Conservation (phyloP, 2,329 filamentous ascomycete species). For the Fusarium mexicanum region DNA sequence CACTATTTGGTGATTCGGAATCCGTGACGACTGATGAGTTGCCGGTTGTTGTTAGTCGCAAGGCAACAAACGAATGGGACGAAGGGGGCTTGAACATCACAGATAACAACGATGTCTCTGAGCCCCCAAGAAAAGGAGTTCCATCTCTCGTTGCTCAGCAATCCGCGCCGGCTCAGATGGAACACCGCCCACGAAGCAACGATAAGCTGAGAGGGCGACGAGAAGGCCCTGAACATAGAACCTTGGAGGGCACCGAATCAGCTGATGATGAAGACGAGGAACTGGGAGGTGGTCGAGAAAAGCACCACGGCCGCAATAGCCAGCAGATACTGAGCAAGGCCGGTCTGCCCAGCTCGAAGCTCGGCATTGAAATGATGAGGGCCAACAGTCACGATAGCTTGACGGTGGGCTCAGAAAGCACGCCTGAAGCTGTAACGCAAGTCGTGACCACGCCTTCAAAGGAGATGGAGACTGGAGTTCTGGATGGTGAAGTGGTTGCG, state of each 20-base stretch:
- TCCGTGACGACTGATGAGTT: slow-evolving; percentile 81
- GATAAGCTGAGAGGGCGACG: slow-evolving; percentile 80
- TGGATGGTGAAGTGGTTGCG: slow-evolving; percentile 32
- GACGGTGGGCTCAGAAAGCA: slow-evolving; percentile 60
- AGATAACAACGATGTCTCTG: slow-evolving; percentile 56
- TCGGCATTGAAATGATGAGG: slow-evolving; percentile 97
- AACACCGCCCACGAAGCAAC: slow-evolving; percentile 67
- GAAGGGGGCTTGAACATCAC: slow-evolving; percentile 81
- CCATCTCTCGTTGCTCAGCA: slow-evolving; percentile 67
- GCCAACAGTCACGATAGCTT: slow-evolving; percentile 93
- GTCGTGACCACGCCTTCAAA: slow-evolving; percentile 60
- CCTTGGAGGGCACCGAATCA: slow-evolving; percentile 80
- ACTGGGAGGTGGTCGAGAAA: slow-evolving; percentile 64
- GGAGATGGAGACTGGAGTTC: slow-evolving; percentile 49
- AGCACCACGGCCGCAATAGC: slow-evolving; percentile 59
- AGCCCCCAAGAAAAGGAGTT: slow-evolving; percentile 54
- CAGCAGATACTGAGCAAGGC: slow-evolving; percentile 56
- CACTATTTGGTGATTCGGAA: slow-evolving; percentile 87
- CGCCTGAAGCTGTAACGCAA: slow-evolving; percentile 62
- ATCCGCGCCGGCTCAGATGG: slow-evolving; percentile 72
- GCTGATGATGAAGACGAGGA: slow-evolving; percentile 97
- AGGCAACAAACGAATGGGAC: slow-evolving; percentile 80
- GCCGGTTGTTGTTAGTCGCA: slow-evolving; percentile 78
- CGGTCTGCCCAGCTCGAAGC: slow-evolving; percentile 80
- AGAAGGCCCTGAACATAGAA: slow-evolving; percentile 77